These are phyloP conservation scores for apple (Malus domestica) DNA, from an alignment of 306 rosid genomes.

Conservation along the genomic window ASM211411v1 NC_041795.1:12627001-12627500, in stretches of 20 bases:
- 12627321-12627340: conserved; percentile 1
- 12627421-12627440: too few relatives aligned
- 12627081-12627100: neutral
- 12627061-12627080: neutral
- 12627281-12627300: neutral
- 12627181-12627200: conserved; percentile 93
- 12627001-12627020: neutral
- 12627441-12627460: too few relatives aligned
- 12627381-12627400: neutral
- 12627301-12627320: neutral
- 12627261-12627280: neutral
- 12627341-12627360: neutral
- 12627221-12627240: neutral
- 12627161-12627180: conserved; percentile 91
- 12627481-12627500: too few relatives aligned
- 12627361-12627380: neutral
- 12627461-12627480: too few relatives aligned
- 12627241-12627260: conserved; percentile 18
- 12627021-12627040: neutral
- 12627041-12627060: neutral
- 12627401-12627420: neutral
- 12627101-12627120: neutral
- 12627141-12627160: conserved; percentile 95
- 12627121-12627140: conserved; percentile 38
- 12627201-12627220: conserved; percentile 8